phyloP scores from a whole-genome alignment of 129 eudicot species.

The Flaveria robusta region DNA sequence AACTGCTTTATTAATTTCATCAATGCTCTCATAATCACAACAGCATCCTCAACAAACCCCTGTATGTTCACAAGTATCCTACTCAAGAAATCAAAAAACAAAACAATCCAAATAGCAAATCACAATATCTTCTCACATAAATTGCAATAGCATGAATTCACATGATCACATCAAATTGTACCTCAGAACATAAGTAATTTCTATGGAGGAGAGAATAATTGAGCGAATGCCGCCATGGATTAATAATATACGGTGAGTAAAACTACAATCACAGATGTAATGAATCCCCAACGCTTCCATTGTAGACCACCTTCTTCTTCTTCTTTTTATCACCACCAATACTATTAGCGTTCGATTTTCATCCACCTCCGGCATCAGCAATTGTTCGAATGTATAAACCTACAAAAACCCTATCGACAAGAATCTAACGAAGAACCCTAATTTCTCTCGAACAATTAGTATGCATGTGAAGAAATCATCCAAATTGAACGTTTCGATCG shows the following conservation, averaged over 20 bases:
- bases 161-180: constrained; percentile 1
- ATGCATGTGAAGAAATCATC: constrained; percentile 2
- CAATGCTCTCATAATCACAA: constrained; percentile 84
- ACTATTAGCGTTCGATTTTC: constrained; percentile 36
- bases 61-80: constrained; percentile 65
- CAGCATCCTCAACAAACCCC: constrained; percentile 80
- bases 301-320: neutral
- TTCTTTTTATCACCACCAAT: neutral
- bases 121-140: neutral
- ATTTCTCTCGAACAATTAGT: neutral
- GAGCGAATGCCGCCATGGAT: constrained; percentile 33
- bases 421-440: neutral
- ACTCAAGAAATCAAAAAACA: constrained; percentile 30
- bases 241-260: constrained; percentile 39
- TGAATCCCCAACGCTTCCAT: constrained; percentile 31
- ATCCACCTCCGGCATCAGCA: constrained; percentile 22
- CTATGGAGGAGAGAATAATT: constrained; percentile 30
- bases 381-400: constrained; percentile 18
- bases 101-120: constrained; percentile 22
- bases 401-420: constrained; percentile 11
- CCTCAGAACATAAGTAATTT: constrained; percentile 62
- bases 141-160: neutral
- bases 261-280: constrained; percentile 50
- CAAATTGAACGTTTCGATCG: too few species aligned
- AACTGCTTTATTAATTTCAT: constrained; percentile 61